Evolutionary conservation across 23 red algal species (phyloP).

Genomic region (Cyanidioschyzon merolae): DNA sequence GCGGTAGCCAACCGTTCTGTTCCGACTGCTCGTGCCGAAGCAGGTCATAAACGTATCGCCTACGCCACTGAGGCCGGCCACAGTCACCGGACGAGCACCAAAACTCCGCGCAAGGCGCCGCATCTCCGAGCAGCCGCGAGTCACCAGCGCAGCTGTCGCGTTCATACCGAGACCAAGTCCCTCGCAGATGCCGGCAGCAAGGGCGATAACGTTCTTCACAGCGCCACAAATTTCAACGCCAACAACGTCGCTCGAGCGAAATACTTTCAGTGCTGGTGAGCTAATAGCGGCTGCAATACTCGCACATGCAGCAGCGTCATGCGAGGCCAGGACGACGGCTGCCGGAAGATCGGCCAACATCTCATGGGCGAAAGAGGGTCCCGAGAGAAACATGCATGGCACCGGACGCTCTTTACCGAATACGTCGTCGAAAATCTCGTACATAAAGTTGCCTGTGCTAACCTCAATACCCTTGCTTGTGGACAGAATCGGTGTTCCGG

Average conservation of each 20-base stretch:
- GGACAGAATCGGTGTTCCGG: constrained; percentile 67
- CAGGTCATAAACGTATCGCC: constrained; percentile 98
- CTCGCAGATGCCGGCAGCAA: constrained; percentile 90
- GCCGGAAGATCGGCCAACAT: constrained; percentile 79
- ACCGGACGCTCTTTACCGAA: constrained; percentile 15
- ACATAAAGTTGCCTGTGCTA: constrained; percentile 56
- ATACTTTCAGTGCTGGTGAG: constrained; percentile 81
- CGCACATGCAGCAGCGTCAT: constrained; percentile 31
- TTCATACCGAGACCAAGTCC: constrained; percentile 92
- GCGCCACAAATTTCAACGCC: constrained; percentile 89
- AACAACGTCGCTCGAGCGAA: constrained; percentile 67
- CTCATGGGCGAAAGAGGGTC: constrained; percentile 82
- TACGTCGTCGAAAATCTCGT: constrained; percentile 59
- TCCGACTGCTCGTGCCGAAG: constrained; percentile 87
- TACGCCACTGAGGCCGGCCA: constrained; percentile 77
- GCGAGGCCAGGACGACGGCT: constrained; percentile 72
- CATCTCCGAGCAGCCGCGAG: constrained; percentile 92
- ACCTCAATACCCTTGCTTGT: constrained; percentile 90
- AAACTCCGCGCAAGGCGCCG: constrained; percentile 58
- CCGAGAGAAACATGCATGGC: constrained; percentile 62
- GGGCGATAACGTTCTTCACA: constrained; percentile 93
- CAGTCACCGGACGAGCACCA: constrained; percentile 68
- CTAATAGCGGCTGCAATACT: constrained; percentile 59
- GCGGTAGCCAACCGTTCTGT: constrained; percentile 82
- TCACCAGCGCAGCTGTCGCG: constrained; percentile 88